Conservation (phyloP, 2,329 filamentous ascomycete species). For the Sporothrix pseudoabietina region DNA sequence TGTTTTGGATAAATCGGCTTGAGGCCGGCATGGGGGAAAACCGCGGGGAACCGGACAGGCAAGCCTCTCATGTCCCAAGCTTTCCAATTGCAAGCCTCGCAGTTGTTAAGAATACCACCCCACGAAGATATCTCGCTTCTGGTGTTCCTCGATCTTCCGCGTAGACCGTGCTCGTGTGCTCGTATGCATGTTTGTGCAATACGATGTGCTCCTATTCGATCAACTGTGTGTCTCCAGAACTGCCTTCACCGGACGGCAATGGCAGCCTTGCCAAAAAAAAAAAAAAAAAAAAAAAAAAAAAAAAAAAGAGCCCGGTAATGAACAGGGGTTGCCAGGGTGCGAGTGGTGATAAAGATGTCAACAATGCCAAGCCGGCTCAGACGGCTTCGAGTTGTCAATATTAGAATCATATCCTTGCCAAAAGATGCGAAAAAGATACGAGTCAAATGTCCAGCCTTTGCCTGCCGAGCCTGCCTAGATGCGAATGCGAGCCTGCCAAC, state of each 20-base stretch:
- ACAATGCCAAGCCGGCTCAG: constrained; percentile 19
- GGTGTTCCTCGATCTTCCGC: constrained; percentile 18
- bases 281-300: neutral
- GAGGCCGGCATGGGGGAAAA: neutral
- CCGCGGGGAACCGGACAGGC: neutral
- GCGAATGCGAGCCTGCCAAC: neutral
- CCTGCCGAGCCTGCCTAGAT: neutral
- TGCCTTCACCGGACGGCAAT: neutral
- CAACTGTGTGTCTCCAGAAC: neutral
- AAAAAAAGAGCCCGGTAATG: neutral
- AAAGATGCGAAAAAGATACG: neutral
- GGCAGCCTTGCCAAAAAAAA: neutral
- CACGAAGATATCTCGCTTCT: constrained; percentile 13
- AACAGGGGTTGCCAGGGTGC: neutral
- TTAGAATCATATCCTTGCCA: neutral
- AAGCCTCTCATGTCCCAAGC: neutral
- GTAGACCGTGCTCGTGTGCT: constrained; percentile 1
- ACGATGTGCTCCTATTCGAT: neutral
- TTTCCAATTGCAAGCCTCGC: neutral
- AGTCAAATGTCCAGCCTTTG: neutral
- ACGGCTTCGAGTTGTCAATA: constrained; percentile 3
- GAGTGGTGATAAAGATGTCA: neutral
- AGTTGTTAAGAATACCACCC: neutral
- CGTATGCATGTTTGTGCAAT: neutral
- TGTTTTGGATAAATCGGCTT: neutral